Conservation (phyloP, 257 asterid species). For the Penstemon newberryi region DNA sequence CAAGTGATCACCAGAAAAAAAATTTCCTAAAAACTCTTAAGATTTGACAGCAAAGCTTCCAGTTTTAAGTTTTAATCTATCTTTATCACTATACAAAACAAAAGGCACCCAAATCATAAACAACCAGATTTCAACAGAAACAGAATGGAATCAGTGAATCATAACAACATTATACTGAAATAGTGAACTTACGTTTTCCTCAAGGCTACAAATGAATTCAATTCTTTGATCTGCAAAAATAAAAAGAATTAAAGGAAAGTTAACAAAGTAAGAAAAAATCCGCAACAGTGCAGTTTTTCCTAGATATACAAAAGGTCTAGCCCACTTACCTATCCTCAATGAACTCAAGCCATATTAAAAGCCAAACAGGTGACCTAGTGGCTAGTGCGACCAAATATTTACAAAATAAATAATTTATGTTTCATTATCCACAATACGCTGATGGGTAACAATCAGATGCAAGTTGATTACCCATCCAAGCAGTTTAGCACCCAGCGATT, state of each 20-base stretch:
- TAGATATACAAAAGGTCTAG: conserved; percentile 6
- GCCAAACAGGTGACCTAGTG: too few species aligned
- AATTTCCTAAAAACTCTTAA: not conserved
- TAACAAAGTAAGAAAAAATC: not conserved
- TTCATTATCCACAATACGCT: not conserved
- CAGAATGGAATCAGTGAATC: conserved; percentile 16
- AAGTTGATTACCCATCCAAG: not conserved
- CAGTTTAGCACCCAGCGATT: too few species aligned
- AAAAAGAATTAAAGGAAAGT: not conserved
- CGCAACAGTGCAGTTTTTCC: conserved; percentile 20
- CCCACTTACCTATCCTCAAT: too few species aligned
- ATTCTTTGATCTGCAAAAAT: conserved; percentile 88
- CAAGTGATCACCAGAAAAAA: not conserved
- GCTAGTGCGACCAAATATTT: too few species aligned
- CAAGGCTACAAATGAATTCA: conserved; percentile 89
- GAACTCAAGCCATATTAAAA: too few species aligned
- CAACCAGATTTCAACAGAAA: conserved; percentile 14
- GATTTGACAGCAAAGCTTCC: not conserved
- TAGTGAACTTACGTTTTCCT: conserved; percentile 79
- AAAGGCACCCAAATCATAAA: not conserved
- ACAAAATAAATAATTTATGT: too few species aligned
- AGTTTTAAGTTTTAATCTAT: conserved; percentile 1
- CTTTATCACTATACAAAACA: not conserved
- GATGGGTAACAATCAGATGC: not conserved
- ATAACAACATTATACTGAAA: conserved; percentile 27